Evolutionary conservation across 768 basidiomycete genomes (phyloP).

Genomic region (Trametes gibbosa): DNA sequence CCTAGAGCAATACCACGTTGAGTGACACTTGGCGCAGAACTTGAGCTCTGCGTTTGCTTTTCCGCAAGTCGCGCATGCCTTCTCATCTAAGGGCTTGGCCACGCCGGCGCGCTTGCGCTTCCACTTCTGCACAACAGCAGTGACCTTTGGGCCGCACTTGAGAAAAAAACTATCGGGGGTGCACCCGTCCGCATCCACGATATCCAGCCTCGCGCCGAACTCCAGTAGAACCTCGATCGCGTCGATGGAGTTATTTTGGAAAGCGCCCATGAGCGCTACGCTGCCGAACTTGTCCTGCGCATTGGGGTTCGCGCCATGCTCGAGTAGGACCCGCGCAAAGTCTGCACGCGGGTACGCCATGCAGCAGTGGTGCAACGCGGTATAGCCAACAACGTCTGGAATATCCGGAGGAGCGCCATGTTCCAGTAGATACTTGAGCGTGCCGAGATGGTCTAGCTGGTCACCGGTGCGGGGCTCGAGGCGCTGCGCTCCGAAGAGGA

Average conservation of each 20-base stretch:
- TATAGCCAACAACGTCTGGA: slow-evolving; percentile 47
- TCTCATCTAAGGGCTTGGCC: slow-evolving; percentile 41
- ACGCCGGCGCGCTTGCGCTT: slow-evolving; percentile 45
- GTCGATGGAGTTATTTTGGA: slow-evolving; percentile 8
- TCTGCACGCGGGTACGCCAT: slow-evolving; percentile 30
- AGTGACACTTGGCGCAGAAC: slow-evolving; percentile 43
- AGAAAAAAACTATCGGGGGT: slow-evolving; percentile 34
- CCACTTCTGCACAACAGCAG: slow-evolving; percentile 46
- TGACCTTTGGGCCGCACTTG: slow-evolving; percentile 41
- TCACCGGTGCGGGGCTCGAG: not conserved
- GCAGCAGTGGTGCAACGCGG: slow-evolving; percentile 48
- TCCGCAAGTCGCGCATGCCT: slow-evolving; percentile 42
- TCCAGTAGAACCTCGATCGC: slow-evolving; percentile 48
- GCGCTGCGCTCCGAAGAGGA: slow-evolving; percentile 21
- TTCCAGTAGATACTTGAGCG: slow-evolving; percentile 42
- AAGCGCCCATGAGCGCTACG: slow-evolving; percentile 33
- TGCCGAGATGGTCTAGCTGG: slow-evolving; percentile 30
- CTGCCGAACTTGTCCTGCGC: slow-evolving; percentile 48
- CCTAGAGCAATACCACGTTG: slow-evolving; percentile 50
- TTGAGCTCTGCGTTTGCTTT: slow-evolving; percentile 34
- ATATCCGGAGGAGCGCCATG: slow-evolving; percentile 40
- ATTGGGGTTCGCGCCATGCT: slow-evolving; percentile 48
- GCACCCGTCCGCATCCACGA: slow-evolving; percentile 38
- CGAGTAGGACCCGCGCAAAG: slow-evolving; percentile 40
- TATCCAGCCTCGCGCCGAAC: slow-evolving; percentile 44